Evolutionary conservation across 441 rosid genomes (phyloP).

Genomic region (Adansonia rubrostipa): DNA sequence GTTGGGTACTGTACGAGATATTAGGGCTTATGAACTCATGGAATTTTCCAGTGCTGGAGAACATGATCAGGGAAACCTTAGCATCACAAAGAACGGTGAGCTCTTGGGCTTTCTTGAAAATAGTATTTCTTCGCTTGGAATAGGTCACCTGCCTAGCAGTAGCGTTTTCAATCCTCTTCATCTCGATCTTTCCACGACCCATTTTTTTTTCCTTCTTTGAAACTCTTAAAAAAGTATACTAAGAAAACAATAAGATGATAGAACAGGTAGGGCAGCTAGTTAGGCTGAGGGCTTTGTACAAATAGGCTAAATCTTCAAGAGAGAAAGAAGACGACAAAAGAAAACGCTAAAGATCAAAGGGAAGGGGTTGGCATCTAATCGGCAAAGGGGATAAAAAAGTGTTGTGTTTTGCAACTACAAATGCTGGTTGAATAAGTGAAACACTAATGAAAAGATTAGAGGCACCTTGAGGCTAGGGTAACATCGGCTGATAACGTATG

Average conservation of each 20-base stretch:
- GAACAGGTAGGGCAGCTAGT: no score
- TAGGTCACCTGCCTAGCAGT: slow-evolving; percentile 67
- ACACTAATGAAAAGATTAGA: background rate
- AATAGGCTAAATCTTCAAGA: no score
- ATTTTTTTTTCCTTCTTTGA: slow-evolving; percentile 12
- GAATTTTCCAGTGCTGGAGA: slow-evolving; percentile 46
- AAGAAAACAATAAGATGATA: no score
- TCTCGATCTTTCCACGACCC: slow-evolving; percentile 69
- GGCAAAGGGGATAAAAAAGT: background rate
- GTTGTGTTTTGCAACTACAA: background rate
- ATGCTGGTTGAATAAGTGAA: background rate
- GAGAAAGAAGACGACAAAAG: no score
- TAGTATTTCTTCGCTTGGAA: slow-evolving; percentile 58
- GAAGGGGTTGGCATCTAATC: no score
- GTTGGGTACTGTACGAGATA: slow-evolving; percentile 22
- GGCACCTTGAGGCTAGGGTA: slow-evolving; percentile 1
- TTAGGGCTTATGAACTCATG: slow-evolving; percentile 51
- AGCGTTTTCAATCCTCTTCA: slow-evolving; percentile 60
- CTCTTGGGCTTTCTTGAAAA: slow-evolving; percentile 64
- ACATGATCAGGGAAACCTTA: slow-evolving; percentile 54
- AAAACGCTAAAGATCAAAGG: no score
- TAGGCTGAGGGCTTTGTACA: no score
- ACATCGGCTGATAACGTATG: slow-evolving; percentile 22
- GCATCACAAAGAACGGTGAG: slow-evolving; percentile 68
- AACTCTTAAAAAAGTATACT: no score